Base-by-base conservation (phyloP, 1,284 basidiomycete genomes). In the Microstroma glucosiphilum region DNA sequence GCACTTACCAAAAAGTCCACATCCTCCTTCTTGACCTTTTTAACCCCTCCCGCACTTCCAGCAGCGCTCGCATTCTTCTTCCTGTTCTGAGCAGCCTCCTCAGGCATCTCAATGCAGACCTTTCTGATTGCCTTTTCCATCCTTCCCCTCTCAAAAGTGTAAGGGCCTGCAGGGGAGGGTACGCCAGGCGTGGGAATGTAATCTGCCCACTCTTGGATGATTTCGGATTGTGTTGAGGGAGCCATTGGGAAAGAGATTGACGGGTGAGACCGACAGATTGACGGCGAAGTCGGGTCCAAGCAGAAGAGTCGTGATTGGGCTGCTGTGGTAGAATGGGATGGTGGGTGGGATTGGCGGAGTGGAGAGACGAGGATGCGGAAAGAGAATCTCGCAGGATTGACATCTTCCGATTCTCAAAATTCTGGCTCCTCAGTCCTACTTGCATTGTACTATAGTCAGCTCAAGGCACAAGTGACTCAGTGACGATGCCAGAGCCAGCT, bases 191-290 rank as follows among this genome's bases (percentile, higher is more conserved):
- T 19, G 25, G 51, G 51, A 6, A 54, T 26, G 25, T 54, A 54
- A 21, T 54, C 51, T 19, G 51, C 51, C 51, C 51, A 54, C 21
- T 54, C 51, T 25, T 54, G 51, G 51, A 54, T 54, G 51, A 54
- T 25, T 21, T 54, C 51, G n/a, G 51, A 13, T 37, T 37, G 30
- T 4, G 4, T 48, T 23, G 6, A 8, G 8, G 51, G 51, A 13
- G 51, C 51, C 51, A 54, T 54, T 2, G 21, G 17, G 46, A 12
- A 12, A 12, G 23, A 12, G 12, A 4, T 48, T n/a, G 46, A n/a
- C n/a, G 23, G 30, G n/a, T n/a, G 30, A 37, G 30, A 37, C 30
- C 9, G 30, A 9, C 9, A 37, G 30, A 37, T 3, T 37, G n/a
- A n/a, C n/a, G n/a, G n/a, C n/a, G 30, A 37, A 9, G 30, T 37